These are phyloP conservation scores for Lipomyces lipofer DNA, from an alignment of 805 yeast species.

Conservation along the genomic window DNA sequence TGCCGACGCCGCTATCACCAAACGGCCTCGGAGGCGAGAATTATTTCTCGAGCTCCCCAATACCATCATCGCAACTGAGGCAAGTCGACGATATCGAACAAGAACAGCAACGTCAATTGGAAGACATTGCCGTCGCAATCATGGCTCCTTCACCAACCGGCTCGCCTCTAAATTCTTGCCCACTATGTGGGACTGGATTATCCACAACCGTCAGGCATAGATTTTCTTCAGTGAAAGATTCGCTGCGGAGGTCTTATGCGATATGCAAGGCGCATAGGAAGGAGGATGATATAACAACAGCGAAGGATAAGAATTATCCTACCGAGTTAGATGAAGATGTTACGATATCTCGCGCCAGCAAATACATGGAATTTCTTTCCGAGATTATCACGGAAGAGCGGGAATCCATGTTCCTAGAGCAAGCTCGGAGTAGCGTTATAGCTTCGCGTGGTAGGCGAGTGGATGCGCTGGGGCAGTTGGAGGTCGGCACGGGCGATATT, in stretches of 20 bases:
- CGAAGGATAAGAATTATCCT: slow-evolving; percentile 21
- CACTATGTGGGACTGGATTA: slow-evolving; percentile 16
- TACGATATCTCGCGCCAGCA: slow-evolving; percentile 8
- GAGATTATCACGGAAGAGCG: slow-evolving; percentile 15
- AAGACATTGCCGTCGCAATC: no score
- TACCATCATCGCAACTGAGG: no score
- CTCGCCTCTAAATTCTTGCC: no score
- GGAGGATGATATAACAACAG: slow-evolving; percentile 7
- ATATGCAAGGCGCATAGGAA: slow-evolving; percentile 21
- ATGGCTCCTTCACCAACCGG: no score
- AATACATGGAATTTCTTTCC: not conserved
- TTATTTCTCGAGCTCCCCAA: no score
- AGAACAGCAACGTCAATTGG: no score
- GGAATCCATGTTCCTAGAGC: slow-evolving; percentile 15
- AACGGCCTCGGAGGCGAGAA: no score
- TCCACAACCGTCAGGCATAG: slow-evolving; percentile 6
- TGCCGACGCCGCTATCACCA: no score
- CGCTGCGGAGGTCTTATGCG: slow-evolving; percentile 22
- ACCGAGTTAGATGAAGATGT: slow-evolving; percentile 11
- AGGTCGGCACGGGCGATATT: slow-evolving; percentile 10
- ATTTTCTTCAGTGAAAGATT: slow-evolving; percentile 8
- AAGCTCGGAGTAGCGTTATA: slow-evolving; percentile 14
- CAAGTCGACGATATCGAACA: no score
- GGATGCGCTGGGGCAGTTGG: slow-evolving; percentile 22
- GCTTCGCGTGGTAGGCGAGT: slow-evolving; percentile 8